Evolutionary conservation across 2,329 filamentous ascomycete genomes (phyloP), one percentile per base, ranked within the genome.

Genomic region (Hansfordia pulvinata): DNA sequence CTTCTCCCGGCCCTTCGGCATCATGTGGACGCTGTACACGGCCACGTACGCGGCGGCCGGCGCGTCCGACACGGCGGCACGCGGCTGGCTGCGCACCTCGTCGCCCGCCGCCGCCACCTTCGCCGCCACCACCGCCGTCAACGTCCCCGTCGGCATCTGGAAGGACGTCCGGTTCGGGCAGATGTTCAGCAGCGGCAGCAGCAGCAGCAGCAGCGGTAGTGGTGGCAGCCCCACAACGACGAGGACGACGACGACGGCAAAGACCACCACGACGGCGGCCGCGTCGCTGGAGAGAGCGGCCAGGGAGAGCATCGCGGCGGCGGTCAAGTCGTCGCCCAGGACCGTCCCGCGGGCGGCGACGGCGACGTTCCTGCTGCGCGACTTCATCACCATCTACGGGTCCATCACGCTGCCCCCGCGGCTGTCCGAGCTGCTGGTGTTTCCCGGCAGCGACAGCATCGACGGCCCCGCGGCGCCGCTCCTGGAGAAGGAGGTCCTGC

Each of bases 81-180:
- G 35, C 7, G 35, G 41, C 7, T 46, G 43, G 2, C 34, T n/a
- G n/a, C n/a, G n/a, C n/a, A n/a, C n/a, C n/a, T n/a, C n/a, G n/a
- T n/a, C n/a, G n/a, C n/a, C 27, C 22, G 34, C 41, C 0, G 39
- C 44, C 4, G 41, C 41, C 3, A 39, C 39, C 1, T 44, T 46
- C 16, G 35, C 41, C 7, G 43, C 38, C 2, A 48, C 45, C 3
- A 43, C 47, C 31, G 25, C 40, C 3, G 39, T 50, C 21, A 50
- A 50, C 10, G 43, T 47, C 3, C 47, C 47, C 2, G 32, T 50
- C 2, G 46, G 47, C 2, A 39, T 50, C 4, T 40, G 42, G 30
- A 50, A 50, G 6, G 47, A 50, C 20, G 32, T 48, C 4, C 33
- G 40, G 4, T 50, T 47, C 16, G 42, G 45, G 2, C 39, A 46